Evolutionary conservation across 805 yeast species (phyloP).

Genomic region (Candida silvicultrix): DNA sequence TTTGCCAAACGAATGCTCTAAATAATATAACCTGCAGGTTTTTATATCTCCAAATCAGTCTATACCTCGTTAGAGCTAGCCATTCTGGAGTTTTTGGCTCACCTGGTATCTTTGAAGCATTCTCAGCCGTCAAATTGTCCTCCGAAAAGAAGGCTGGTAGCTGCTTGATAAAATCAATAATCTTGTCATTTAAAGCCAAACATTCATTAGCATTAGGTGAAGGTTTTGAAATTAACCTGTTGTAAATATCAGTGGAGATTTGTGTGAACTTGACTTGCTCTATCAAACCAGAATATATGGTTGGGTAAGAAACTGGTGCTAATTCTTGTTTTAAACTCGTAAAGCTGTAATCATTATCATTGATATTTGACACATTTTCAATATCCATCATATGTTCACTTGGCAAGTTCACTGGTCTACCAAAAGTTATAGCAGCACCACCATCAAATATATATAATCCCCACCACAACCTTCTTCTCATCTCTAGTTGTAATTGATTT

Average conservation of each 20-base stretch:
- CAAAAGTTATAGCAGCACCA: conserved; percentile 58
- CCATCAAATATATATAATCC: conserved; percentile 57
- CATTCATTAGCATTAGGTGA: conserved; percentile 44
- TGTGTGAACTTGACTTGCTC: conserved; percentile 46
- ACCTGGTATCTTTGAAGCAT: conserved; percentile 17
- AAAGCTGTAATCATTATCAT: conserved; percentile 30
- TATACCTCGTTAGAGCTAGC: conserved; percentile 46
- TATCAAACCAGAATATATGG: conserved; percentile 52
- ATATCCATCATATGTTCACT: conserved; percentile 40
- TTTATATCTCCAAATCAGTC: conserved; percentile 53
- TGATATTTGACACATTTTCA: conserved; percentile 41
- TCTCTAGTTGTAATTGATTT: conserved; percentile 40
- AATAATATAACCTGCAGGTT: conserved; percentile 49
- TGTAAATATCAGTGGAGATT: conserved; percentile 41
- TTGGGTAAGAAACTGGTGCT: conserved; percentile 32
- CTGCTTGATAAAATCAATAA: conserved; percentile 32
- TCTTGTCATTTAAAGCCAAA: conserved; percentile 36
- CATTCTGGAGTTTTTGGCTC: conserved; percentile 35
- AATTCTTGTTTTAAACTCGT: conserved; percentile 13
- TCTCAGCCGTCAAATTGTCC: conserved; percentile 26
- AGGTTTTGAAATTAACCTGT: conserved; percentile 39
- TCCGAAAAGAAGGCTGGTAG: conserved; percentile 45
- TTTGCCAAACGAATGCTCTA: conserved; percentile 52
- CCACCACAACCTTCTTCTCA: conserved; percentile 64
- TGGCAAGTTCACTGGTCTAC: conserved; percentile 56